These are phyloP conservation scores for Hortiboletus flavorubellus DNA, from an alignment of 768 basidiomycete species.

Conservation along the genomic window DNA sequence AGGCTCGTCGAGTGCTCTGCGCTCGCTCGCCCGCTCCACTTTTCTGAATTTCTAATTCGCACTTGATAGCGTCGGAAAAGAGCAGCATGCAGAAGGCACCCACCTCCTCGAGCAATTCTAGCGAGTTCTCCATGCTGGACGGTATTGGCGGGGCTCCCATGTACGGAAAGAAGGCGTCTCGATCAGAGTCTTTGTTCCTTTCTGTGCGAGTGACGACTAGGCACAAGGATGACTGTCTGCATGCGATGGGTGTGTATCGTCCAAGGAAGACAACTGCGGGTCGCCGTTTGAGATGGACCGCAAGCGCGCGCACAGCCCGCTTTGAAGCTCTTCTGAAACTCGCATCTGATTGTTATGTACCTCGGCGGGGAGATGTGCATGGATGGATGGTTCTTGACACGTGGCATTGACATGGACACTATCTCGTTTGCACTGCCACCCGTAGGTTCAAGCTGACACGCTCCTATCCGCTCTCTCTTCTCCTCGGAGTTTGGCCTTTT, in stretches of 20 bases:
- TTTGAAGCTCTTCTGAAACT: slow-evolving; percentile 5
- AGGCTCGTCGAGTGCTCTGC: slow-evolving; percentile 40
- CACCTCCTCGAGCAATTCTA: slow-evolving; percentile 32
- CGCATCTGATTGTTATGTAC: slow-evolving; percentile 10
- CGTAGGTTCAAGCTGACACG: not conserved
- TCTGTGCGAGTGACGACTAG: slow-evolving; percentile 6
- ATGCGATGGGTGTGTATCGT: not conserved
- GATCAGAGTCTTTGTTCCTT: not conserved
- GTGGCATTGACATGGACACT: slow-evolving; percentile 6
- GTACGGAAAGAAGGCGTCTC: not conserved
- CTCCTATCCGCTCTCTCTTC: not conserved
- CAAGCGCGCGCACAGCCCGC: not conserved
- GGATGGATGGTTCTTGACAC: slow-evolving; percentile 4
- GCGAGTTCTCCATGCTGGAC: slow-evolving; percentile 19
- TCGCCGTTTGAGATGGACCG: not conserved
- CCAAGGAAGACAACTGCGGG: not conserved
- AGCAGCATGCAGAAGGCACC: not conserved
- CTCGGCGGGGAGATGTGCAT: not conserved
- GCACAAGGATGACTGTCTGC: slow-evolving; percentile 4
- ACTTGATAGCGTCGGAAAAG: not conserved
- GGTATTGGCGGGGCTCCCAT: not conserved
- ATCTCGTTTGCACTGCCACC: slow-evolving; percentile 17
- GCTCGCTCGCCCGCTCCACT: slow-evolving; percentile 56
- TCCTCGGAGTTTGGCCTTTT: not conserved
- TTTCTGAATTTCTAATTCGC: slow-evolving; percentile 49